Evolutionary conservation across 116 monocot genomes (phyloP), one percentile per base, ranked within the genome.

Genomic region (Posidonia oceanica): DNA sequence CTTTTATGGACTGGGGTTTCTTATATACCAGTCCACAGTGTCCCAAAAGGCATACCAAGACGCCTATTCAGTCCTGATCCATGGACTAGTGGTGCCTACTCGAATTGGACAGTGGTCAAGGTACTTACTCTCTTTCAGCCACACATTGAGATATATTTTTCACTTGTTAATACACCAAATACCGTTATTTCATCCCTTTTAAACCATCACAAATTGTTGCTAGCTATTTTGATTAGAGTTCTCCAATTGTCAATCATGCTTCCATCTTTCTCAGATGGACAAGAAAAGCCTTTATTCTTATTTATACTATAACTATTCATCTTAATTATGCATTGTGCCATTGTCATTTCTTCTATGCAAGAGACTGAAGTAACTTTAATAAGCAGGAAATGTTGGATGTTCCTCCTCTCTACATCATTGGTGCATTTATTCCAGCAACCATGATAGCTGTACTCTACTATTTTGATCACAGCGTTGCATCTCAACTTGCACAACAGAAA

Each of bases 401-500:
- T 21, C 93, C 93, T 2, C 18, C 75, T 39, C 66, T 89, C n/a
- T 94, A 94, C 72, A 94, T 89, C 48, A 16, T 94, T 53, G 93
- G 89, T 38, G 93, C 93, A 61, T 89, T 94, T 58, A 80, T 94
- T 66, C 93, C 93, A 12, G 93, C 93, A 12, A 87, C 89, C 7
- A 94, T 94, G 93, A 87, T 94, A 36, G 87, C 93, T 40, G 93
- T 94, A 39, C 85, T 94, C 4, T 89, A 94, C 42, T 94, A 89
- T 59, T 94, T 94, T 66, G 93, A 94, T 69, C 93, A 94, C 62
- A 94, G 93, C 54, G 89, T 94, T 23, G 93, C 93, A 52, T 94
- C 93, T 70, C 93, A 94, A 58, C 81, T 94, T 54, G 86, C 93
- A 51, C 93, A 94, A 75, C 93, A 94, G 59, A 75, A 87, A 74